Evolutionary conservation across 169 alveolate species (phyloP).

Genomic region (Plasmodium blacklocki): DNA sequence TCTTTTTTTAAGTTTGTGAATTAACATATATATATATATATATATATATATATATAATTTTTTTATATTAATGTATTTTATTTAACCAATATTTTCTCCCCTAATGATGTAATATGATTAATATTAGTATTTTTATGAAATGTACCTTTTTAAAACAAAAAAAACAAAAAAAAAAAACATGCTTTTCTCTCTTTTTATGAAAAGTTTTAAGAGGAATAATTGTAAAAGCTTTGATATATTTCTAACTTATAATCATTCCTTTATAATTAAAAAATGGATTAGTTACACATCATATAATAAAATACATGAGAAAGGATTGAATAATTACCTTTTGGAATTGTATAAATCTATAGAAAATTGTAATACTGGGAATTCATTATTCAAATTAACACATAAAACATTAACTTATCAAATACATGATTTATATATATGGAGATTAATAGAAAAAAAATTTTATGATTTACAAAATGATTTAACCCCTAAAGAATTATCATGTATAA

Average conservation of each 20-base stretch:
- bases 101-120: too few species aligned
- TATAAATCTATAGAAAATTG: slow-evolving; percentile 66
- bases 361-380: slow-evolving; percentile 38
- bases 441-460: slow-evolving; percentile 76
- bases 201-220: too few species aligned
- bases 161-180: not conserved
- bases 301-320: slow-evolving; percentile 1
- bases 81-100: too few species aligned
- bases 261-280: slow-evolving; percentile 18
- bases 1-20: too few species aligned
- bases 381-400: slow-evolving; percentile 78
- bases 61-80: too few species aligned
- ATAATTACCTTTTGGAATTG: slow-evolving; percentile 30
- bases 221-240: too few species aligned
- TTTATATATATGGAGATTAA: slow-evolving; percentile 79
- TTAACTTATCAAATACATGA: slow-evolving; percentile 82
- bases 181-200: too few species aligned
- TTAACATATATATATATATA: too few species aligned
- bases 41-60: too few species aligned
- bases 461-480: slow-evolving; percentile 76
- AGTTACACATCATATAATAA: slow-evolving; percentile 46
- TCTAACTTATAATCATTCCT: not conserved
- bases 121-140: not conserved
- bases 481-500: slow-evolving; percentile 81
- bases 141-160: slow-evolving; percentile 4